A percentile compares a stretch with the other conserved stretches of the same genome.
These are phyloP conservation scores for Fraxinus baroniana DNA, from an alignment of 305 asterid species.

Conservation along the genomic window DNA sequence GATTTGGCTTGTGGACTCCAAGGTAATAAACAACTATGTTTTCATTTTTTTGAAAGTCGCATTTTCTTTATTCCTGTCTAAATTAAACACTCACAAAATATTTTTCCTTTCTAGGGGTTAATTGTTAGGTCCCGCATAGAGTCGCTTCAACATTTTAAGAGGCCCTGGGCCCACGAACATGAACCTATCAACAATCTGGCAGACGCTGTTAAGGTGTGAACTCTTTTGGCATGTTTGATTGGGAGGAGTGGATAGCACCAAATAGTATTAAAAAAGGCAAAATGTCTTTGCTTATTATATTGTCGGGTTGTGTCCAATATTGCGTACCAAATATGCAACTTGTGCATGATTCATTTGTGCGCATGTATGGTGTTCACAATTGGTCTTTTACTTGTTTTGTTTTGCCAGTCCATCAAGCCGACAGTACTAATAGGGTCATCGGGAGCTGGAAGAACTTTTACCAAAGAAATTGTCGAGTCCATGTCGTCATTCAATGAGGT, in stretches of 20 bases:
- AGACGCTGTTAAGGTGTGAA: constrained; percentile 81
- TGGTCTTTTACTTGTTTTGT: not conserved
- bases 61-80: not conserved
- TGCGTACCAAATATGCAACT: not conserved
- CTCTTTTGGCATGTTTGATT: not conserved
- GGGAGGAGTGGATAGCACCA: not conserved
- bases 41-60: not conserved
- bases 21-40: constrained; percentile 39
- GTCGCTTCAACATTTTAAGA: constrained; percentile 89
- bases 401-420: constrained; percentile 49
- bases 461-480: constrained; percentile 47
- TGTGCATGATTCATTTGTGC: not conserved
- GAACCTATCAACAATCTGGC: constrained; percentile 66
- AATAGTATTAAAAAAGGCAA: not conserved
- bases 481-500: constrained; percentile 56
- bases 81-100: not conserved
- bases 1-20: constrained; percentile 96
- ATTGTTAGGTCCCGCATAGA: constrained; percentile 78
- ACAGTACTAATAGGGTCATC: constrained; percentile 57
- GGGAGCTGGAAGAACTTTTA: constrained; percentile 55
- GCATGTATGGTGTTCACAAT: not conserved
- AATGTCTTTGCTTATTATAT: not conserved
- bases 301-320: not conserved
- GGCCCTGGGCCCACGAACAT: constrained; percentile 98
- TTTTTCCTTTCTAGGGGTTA: constrained; percentile 57